Evolutionary conservation across 2,329 filamentous ascomycete species (phyloP).

Genomic region (Onygena corvina): DNA sequence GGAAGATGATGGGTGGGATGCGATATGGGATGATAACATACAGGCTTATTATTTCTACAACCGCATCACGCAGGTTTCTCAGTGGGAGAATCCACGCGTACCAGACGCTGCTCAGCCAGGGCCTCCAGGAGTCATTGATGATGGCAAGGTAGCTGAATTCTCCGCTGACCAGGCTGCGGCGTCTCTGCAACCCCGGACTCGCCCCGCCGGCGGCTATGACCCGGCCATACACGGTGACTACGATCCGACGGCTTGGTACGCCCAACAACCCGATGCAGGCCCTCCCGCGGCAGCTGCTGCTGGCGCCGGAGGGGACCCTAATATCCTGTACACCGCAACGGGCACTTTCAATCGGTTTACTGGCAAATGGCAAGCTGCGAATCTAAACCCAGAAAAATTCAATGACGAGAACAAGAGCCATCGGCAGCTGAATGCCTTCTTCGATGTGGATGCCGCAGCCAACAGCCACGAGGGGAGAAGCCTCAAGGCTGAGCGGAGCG

Average conservation of each 20-base stretch:
- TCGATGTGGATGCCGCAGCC: conserved; percentile 88
- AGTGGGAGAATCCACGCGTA: conserved; percentile 80
- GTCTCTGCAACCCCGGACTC: conserved; percentile 20
- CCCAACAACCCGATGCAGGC: conserved; percentile 40
- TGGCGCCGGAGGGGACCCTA: conserved; percentile 30
- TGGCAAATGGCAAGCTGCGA: conserved; percentile 62
- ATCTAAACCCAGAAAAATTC: conserved; percentile 60
- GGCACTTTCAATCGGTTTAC: conserved; percentile 87
- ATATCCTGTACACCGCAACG: conserved; percentile 50
- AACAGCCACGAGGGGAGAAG: conserved; percentile 84
- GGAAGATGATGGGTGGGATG: conserved; percentile 63
- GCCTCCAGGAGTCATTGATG: conserved; percentile 21
- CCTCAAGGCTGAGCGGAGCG: conserved; percentile 76
- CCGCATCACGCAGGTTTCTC: conserved; percentile 58
- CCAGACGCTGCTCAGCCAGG: conserved; percentile 29
- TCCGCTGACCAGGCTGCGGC: conserved; percentile 27
- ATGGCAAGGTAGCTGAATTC: conserved; percentile 21
- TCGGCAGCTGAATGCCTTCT: conserved; percentile 86
- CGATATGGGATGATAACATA: conserved; percentile 58
- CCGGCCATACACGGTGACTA: conserved; percentile 93
- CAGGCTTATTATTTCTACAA: conserved; percentile 77
- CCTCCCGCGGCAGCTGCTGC: conserved; percentile 24
- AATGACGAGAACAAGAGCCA: conserved; percentile 77
- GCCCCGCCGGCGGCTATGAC: conserved; percentile 66
- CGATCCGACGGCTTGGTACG: conserved; percentile 92